phyloP scores from a whole-genome alignment of 306 rosid genomes.

The Pterocarpus macrocarpus region DNA sequence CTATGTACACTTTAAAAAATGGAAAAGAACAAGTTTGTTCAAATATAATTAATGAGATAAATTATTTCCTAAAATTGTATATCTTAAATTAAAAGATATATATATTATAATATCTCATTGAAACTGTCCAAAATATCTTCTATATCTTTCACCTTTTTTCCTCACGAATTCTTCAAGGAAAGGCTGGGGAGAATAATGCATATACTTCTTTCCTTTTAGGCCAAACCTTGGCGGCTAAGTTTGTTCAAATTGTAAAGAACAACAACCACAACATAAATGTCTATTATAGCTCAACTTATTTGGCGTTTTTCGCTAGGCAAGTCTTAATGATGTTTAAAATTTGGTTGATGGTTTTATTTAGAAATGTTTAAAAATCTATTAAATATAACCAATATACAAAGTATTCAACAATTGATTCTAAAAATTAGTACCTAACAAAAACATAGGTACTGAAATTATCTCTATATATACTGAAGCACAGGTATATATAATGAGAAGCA shows the following conservation, averaged over 20 bases:
- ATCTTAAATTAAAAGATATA: neutral
- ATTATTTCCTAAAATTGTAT: neutral
- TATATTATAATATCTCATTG: no score
- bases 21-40: neutral
- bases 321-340: neutral
- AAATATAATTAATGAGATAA: neutral
- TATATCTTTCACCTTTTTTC: neutral
- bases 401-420: neutral
- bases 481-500: constrained; percentile 12
- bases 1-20: neutral
- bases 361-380: neutral
- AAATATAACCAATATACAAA: neutral
- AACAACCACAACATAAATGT: neutral
- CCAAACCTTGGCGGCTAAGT: constrained; percentile 37
- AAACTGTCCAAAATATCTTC: neutral
- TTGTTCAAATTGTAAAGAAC: constrained; percentile 15
- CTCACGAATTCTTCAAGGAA: constrained; percentile 14
- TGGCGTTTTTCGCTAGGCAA: neutral
- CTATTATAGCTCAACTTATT: constrained; percentile 11
- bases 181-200: neutral
- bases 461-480: neutral
- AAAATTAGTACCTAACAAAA: neutral
- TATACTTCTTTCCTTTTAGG: neutral
- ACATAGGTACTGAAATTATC: neutral
- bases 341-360: neutral